Conservation (phyloP, 1,139 yeast genomes). For the Hansenula lynferdii region DNA sequence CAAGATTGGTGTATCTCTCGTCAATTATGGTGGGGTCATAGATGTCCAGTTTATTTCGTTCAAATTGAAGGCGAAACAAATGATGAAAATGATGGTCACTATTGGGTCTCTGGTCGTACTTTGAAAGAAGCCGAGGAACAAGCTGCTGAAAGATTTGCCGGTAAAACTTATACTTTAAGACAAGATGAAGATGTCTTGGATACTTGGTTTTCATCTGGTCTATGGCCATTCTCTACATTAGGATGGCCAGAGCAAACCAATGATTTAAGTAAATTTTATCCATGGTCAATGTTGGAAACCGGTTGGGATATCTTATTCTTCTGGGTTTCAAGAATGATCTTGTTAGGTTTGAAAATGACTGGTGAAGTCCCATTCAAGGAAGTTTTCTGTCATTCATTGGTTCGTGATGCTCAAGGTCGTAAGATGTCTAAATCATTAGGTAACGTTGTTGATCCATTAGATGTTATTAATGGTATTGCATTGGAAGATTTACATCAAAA, state of each 20-base stretch:
- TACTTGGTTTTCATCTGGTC: conserved; percentile 97
- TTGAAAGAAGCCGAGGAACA: conserved; percentile 79
- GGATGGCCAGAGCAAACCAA: conserved; percentile 88
- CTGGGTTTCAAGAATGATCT: conserved; percentile 98
- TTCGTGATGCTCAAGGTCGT: conserved; percentile 98
- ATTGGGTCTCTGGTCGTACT: conserved; percentile 90
- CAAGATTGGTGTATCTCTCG: conserved; percentile 99
- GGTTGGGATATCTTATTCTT: conserved; percentile 99
- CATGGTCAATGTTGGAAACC: conserved; percentile 92
- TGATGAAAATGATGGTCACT: conserved; percentile 55
- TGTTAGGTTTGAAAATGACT: conserved; percentile 84
- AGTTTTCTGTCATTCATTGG: conserved; percentile 97
- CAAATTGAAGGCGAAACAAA: conserved; percentile 61
- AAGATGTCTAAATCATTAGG: conserved; percentile 98
- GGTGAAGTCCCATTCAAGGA: conserved; percentile 92
- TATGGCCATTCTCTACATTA: conserved; percentile 95
- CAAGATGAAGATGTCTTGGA: conserved; percentile 98
- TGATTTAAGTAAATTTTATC: conserved; percentile 77
- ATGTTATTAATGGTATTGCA: conserved; percentile 85
- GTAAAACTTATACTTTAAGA: conserved; percentile 64
- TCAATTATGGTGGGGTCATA: conserved; percentile 99
- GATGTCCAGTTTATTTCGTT: conserved; percentile 95
- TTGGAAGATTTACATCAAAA: conserved; percentile 77
- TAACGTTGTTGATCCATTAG: conserved; percentile 93
- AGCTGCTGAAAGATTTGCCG: conserved; percentile 72